These are phyloP conservation scores for Ramularia collo-cygni DNA, from an alignment of 2,329 filamentous ascomycete genomes.

Conservation along the genomic window DNA sequence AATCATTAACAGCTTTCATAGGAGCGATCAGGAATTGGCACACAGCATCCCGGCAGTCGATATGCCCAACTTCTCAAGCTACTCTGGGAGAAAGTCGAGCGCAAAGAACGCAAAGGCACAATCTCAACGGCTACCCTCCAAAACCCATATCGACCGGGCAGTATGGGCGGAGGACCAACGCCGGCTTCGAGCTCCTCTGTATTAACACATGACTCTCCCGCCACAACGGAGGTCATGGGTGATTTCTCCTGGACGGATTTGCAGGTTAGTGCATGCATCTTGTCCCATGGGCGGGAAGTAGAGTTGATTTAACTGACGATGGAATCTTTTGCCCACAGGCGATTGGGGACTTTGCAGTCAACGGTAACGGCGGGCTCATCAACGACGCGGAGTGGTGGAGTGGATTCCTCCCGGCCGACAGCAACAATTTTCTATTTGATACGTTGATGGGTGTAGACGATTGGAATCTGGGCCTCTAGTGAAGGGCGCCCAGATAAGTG, in stretches of 20 bases:
- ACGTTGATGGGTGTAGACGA: slow-evolving; percentile 27
- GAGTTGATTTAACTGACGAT: too few relatives aligned
- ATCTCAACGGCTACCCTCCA: slow-evolving; percentile 24
- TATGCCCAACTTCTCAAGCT: slow-evolving; percentile 42
- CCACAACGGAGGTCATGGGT: slow-evolving; percentile 40
- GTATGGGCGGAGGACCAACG: slow-evolving; percentile 30
- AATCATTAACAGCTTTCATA: not conserved
- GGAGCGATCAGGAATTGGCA: slow-evolving; percentile 39
- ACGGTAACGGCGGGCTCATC: slow-evolving; percentile 31
- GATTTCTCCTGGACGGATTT: slow-evolving; percentile 46
- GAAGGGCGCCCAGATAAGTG: too few relatives aligned
- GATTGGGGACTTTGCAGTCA: slow-evolving; percentile 43
- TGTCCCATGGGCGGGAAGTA: too few relatives aligned
- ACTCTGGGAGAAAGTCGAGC: slow-evolving; percentile 42
- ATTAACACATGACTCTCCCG: slow-evolving; percentile 31
- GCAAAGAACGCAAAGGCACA: slow-evolving; percentile 23
- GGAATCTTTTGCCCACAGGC: slow-evolving; percentile 24
- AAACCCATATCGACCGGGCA: slow-evolving; percentile 37
- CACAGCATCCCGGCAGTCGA: slow-evolving; percentile 42
- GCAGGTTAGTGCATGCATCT: too few relatives aligned
- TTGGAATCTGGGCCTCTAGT: slow-evolving; percentile 25
- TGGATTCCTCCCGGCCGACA: slow-evolving; percentile 32
- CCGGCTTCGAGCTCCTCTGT: slow-evolving; percentile 21
- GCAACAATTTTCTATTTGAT: slow-evolving; percentile 30
- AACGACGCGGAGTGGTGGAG: slow-evolving; percentile 32